phyloP scores from a whole-genome alignment of 139 green algal species.

The Micractinium conductrix region DNA sequence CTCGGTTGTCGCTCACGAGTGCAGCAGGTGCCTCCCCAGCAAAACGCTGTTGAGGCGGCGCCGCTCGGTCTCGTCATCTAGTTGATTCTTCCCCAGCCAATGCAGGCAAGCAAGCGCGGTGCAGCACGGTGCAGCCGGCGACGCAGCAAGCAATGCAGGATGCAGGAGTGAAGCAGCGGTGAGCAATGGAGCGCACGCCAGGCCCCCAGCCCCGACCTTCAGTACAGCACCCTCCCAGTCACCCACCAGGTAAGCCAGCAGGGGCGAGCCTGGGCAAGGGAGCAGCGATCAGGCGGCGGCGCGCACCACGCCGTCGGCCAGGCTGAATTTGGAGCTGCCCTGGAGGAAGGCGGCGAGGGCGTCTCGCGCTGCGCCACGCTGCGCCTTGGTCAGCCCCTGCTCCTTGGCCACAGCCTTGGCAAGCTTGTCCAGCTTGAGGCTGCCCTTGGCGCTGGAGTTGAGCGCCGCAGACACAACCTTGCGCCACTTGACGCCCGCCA shows the following conservation, averaged over 20 bases:
- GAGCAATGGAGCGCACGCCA: background rate
- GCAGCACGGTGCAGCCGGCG: background rate
- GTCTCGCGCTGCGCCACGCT: background rate
- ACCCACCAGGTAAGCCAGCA: background rate
- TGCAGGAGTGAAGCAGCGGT: background rate
- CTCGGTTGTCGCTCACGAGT: constrained; percentile 26
- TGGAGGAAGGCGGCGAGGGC: constrained; percentile 12
- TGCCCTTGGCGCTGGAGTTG: constrained; percentile 3
- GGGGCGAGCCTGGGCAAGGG: too few relatives aligned
- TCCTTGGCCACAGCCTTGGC: constrained; percentile 21
- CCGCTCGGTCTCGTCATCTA: constrained; percentile 32
- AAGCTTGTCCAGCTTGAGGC: constrained; percentile 29
- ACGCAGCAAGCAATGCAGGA: background rate
- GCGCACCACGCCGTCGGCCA: constrained; percentile 21
- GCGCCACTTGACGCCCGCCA: constrained; percentile 31
- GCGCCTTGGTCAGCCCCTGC: constrained; percentile 33
- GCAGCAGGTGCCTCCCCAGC: background rate
- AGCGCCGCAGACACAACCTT: constrained; percentile 29
- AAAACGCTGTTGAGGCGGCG: constrained; percentile 11
- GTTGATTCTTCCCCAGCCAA: background rate
- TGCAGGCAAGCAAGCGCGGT: background rate
- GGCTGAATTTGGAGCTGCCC: background rate
- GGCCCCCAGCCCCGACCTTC: background rate
- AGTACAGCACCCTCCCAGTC: background rate
- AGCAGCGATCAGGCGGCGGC: background rate